Percentiles rank a stretch among this genome's conserved stretches.
Evolutionary conservation across 2,329 filamentous ascomycete genomes (phyloP).

Genomic region (Capronia americana): DNA sequence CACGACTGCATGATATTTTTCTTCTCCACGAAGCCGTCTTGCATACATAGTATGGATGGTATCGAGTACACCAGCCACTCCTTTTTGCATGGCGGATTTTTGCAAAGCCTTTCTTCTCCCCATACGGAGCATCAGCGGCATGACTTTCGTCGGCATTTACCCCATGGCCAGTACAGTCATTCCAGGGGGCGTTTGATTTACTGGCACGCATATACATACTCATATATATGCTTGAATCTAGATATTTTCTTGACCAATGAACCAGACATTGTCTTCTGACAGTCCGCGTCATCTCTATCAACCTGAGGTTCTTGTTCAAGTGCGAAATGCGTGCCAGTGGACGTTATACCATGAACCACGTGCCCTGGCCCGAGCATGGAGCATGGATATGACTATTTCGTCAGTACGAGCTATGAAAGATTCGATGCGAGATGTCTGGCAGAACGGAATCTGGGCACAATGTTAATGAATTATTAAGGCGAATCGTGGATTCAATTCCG

Average conservation of each 20-base stretch:
- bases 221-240: constrained; percentile 1
- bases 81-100: constrained; percentile 6
- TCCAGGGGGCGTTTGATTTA: background rate
- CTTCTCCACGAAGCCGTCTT: background rate
- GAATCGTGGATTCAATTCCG: too few relatives aligned
- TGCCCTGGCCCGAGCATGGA: too few relatives aligned
- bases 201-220: background rate
- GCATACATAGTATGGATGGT: background rate
- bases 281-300: too few relatives aligned
- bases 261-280: too few relatives aligned
- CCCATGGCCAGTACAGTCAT: background rate
- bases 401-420: too few relatives aligned
- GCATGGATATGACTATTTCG: too few relatives aligned
- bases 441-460: too few relatives aligned
- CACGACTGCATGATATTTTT: background rate
- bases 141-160: background rate
- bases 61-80: constrained; percentile 5
- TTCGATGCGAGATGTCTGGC: too few relatives aligned
- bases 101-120: background rate
- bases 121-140: background rate
- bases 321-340: too few relatives aligned
- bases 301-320: too few relatives aligned
- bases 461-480: too few relatives aligned
- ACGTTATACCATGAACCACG: too few relatives aligned
- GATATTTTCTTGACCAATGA: background rate